Evolutionary conservation across 139 green algal genomes (phyloP), one percentile per base, ranked within the genome.

Genomic region (Spirogloea muscicola): DNA sequence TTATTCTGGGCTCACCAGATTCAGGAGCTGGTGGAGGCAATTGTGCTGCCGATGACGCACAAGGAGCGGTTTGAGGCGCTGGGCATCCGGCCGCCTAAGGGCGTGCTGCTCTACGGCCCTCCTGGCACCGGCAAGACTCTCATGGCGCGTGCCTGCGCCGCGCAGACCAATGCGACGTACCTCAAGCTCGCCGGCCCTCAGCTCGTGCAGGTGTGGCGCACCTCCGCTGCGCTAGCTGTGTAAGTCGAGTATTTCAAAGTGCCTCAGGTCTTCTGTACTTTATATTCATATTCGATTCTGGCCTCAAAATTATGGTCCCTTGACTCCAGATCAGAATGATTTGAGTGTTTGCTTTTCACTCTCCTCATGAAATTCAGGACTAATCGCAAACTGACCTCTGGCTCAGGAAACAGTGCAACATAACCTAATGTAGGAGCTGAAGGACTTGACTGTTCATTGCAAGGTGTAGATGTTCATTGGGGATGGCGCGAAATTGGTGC

Each of bases 21-120:
- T 44, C 91, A 96, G 82, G 93, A 98, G 90, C 89, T 98, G 60
- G 89, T 95, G 40, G 94, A 99, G 83, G 94, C 94, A 1, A 90
- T 99, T 27, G 94, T 98, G 66, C 88, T 99, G 76, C 94, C 94
- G 52, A 96, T 99, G 77, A 97, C 95, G 58, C 94, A 99, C 84
- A 91, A 91, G 61, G 93, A 96, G 73, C 79, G 89, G 3, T 99
- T 99, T 66, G 70, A 89, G 41, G 82, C 86, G 51, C 83, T 99
- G 34, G 94, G 94, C 58, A 98, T 99, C 83, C 86, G 85, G 77
- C 93, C 94, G 21, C 94, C 94, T 25, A 98, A 98, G 85, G 90
- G 94, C 33, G 86, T 96, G 33, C 85, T 97, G 68, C 81, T 96
- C 52, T 94, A 96, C 82, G 92, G 92, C 0, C 90, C 92, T 41